Base-by-base conservation (phyloP, 331 rosid species). In the Saraca asoca region DNA sequence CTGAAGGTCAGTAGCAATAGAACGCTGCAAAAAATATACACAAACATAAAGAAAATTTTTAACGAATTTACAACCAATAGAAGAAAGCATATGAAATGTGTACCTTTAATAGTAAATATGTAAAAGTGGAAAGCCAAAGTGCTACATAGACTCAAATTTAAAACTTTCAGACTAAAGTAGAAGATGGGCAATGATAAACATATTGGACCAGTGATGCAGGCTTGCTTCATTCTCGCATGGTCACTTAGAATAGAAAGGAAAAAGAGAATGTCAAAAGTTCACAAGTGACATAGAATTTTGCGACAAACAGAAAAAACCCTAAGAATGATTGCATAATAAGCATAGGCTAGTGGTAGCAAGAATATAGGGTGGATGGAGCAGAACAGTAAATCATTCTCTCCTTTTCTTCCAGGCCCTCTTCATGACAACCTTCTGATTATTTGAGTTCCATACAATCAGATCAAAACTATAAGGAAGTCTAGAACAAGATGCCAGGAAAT, bases 1-100 rank as follows among this genome's bases (percentile, higher is more conserved):
- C 73, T 94, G 99, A 80, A 94, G 96, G 85, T 90, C 99, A 16
- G 97, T 94, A 64, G 99, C 99, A 59, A 94, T 91, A 83, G 99
- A 85, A 31, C 88, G 88, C 96, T 94, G 93, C 85, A 80, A 58
- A 63, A 64, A 54, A 69, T 50, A 44, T 68, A 80, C 51, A 62
- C 42, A 73, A 49, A 63, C 4, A 70, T 35, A 54, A 73, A 45
- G 68, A 73, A 43, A 55, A n/a, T 42, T n/a, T n/a, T 74, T 20
- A 69, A 66, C 57, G 58, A 44, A 62, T 52, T 53, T 55, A 41
- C 76, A 77, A 29, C 33, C 33, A 15, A 13, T 31, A 58, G 16
- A 43, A 49, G 35, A 2, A 67, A 19, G 15, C 62, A 43, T 2
- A 31, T 66, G 35, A 19, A 70, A 56, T 6, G 7, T 60, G 20